Base-by-base conservation (phyloP, 768 basidiomycete species). In the Nidularia sp. region DNA sequence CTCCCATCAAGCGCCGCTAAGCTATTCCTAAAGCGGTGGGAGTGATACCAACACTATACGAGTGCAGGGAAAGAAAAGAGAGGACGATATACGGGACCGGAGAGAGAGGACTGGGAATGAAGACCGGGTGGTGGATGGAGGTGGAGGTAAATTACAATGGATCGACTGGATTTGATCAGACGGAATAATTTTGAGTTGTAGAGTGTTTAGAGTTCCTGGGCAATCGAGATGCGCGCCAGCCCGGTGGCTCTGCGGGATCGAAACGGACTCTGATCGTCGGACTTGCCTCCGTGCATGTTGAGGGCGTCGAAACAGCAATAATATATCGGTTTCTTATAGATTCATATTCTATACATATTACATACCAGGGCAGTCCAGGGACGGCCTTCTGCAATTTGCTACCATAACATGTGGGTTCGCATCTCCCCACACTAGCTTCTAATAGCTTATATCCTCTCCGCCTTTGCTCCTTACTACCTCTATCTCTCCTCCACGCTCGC, bases 191-290 rank as follows among this genome's bases (percentile, higher is more conserved):
- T 72, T 74, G 68, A 68, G 74, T 75, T 77, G 77, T 76, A 77
- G 70, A 73, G 76, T 76, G 70, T 73, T 77, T 77, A 77, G 73
- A 72, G 76, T 79, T 71, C 65, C 60, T 61, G 47, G 55, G 53
- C 46, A 70, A 75, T 72, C 73, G 69, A 73, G 73, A 74, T 75
- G 64, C 42, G 49, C 39, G 18, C 18, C 18, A 18, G 18, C 18
- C 18, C 18, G 18, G 18, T 18, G 18, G 18, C 18, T 18, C 18
- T 18, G 18, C 18, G 18, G 18, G 18, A 18, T 18, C 18, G 18
- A 18, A 18, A 18, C 18, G 18, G 18, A 18, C 18, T 18, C 18
- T 18, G 18, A 18, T 18, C 18, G 18, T 18, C 18, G 18, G 18
- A 18, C 18, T 18, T 18, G 18, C 18, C 18, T 18, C 18, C 18